phyloP scores from a whole-genome alignment of 345 rosid genomes.

The Cardiospermum halicacabum region DNA sequence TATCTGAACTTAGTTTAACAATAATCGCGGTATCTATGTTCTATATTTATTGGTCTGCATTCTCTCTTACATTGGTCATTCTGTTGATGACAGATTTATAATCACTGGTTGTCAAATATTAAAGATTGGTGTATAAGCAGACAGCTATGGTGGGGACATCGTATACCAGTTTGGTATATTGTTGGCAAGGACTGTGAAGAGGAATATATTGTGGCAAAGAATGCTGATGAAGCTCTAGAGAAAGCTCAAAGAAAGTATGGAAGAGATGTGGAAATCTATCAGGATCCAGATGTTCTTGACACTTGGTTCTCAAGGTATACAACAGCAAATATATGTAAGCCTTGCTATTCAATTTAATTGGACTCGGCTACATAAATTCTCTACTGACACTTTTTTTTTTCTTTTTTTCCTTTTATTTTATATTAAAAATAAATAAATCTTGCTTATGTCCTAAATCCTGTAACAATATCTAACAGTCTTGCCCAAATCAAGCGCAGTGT shows the following conservation, averaged over 20 bases:
- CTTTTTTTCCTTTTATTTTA: too few species aligned
- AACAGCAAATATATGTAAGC: too few species aligned
- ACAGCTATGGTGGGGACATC: conserved; percentile 99
- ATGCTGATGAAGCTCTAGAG: conserved; percentile 70
- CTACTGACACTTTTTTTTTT: too few species aligned
- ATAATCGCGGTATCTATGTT: not conserved
- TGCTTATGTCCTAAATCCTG: too few species aligned
- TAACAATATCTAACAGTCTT: too few species aligned
- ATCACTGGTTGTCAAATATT: conserved; percentile 95
- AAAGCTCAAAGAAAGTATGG: conserved; percentile 79
- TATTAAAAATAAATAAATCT: too few species aligned
- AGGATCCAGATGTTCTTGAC: conserved; percentile 98
- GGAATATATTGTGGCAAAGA: conserved; percentile 78
- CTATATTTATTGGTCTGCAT: not conserved
- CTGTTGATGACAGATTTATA: conserved; percentile 57
- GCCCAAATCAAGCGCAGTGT: too few species aligned
- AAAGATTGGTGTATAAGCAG: conserved; percentile 99
- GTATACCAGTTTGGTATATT: conserved; percentile 98
- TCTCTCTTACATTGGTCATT: conserved; percentile 5
- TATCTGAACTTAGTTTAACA: not conserved
- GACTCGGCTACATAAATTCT: too few species aligned
- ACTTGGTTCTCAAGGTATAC: conserved; percentile 98
- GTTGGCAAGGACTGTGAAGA: conserved; percentile 81
- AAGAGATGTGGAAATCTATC: conserved; percentile 75
- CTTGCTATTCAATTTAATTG: too few species aligned